Conservation (phyloP, 495 filamentous ascomycete species). For the Choiromyces venosus region DNA sequence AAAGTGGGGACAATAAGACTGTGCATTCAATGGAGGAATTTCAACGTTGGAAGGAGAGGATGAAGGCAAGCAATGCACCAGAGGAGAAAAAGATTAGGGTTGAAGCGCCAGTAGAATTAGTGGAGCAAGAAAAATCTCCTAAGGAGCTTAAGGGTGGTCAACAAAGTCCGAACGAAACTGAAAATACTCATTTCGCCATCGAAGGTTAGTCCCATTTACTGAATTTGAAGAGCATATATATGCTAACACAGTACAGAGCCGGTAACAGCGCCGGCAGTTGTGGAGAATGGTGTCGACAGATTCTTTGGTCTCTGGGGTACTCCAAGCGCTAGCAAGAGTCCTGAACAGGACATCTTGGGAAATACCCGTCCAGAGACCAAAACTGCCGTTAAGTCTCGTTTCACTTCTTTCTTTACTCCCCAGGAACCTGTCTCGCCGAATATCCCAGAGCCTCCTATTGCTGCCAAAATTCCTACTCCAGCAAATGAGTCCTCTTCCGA, state of each 20-base stretch:
- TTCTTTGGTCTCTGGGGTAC: slow-evolving; percentile 70
- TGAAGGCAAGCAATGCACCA: slow-evolving; percentile 59
- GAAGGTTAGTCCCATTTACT: neutral
- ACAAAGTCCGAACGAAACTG: neutral
- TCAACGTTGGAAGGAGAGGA: slow-evolving; percentile 86
- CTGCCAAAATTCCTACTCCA: slow-evolving; percentile 33
- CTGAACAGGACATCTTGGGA: slow-evolving; percentile 45
- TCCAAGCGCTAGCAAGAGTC: slow-evolving; percentile 44
- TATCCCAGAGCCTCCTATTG: slow-evolving; percentile 50
- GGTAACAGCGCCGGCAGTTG: slow-evolving; percentile 44
- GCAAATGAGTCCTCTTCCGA: slow-evolving; percentile 52
- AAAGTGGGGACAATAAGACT: slow-evolving; percentile 62
- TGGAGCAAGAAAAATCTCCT: slow-evolving; percentile 11
- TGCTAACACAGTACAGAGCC: slow-evolving; percentile 20
- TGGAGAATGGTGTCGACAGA: slow-evolving; percentile 66
- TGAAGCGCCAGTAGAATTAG: slow-evolving; percentile 44
- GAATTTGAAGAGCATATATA: neutral
- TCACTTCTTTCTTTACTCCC: slow-evolving; percentile 73
- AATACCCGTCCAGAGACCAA: slow-evolving; percentile 45
- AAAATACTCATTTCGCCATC: neutral
- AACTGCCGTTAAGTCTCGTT: slow-evolving; percentile 64
- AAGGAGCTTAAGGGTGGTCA: slow-evolving; percentile 17
- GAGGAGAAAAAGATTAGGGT: slow-evolving; percentile 50
- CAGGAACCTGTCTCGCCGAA: slow-evolving; percentile 55
- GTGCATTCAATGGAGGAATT: slow-evolving; percentile 64